Evolutionary conservation across 306 rosid species (phyloP), one percentile per base, ranked within the genome.

Genomic region (Carpinus fangiana): DNA sequence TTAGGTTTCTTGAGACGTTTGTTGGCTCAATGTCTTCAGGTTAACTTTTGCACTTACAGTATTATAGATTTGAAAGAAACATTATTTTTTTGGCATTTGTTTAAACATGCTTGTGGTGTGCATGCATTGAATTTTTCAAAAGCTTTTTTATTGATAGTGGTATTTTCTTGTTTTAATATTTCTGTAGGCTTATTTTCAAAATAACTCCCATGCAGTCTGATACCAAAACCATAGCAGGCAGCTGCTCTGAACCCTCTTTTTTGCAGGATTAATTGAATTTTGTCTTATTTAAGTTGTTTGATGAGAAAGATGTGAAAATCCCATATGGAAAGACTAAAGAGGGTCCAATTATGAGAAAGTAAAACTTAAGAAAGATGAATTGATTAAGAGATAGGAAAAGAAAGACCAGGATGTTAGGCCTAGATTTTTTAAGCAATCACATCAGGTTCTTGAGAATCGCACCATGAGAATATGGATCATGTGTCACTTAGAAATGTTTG

Each of bases 21-120:
- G 93, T 93, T 73, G 99, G 99, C 79, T 95, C 99, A 36, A 23
- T 95, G 94, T 95, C 99, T 76, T 91, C 99, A 86, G 98, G 99
- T 95, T 28, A 77, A 83, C 78, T 66, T 60, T 78, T 61, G 36
- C 28, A 20, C 36, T 75, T 66, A 73, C 72, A 8, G 4, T 66
- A 66, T 38, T 38, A 38, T 34, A 38, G 50, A 66, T 66, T 8
- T 41, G 17, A 66, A 66, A 17, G 72, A 26, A 62, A 31, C 14
- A 18, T 18, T 14, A 9, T 38, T 38, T 66, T 10, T 41, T 38
- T 66, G 72, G 72, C 14, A 66, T 66, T 66, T 66, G 26, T 66
- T 66, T 66, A 46, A 41, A 66, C 26, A 66, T 66, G 72, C 72
- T 8, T 66, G 50, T 38, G 48, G 72, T 38, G 72, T 41, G 51